Percentiles rank a stretch among this genome's conserved stretches.
These are phyloP conservation scores for Claviceps maximensis DNA, from an alignment of 2,329 filamentous ascomycete species.

Conservation along the genomic window DNA sequence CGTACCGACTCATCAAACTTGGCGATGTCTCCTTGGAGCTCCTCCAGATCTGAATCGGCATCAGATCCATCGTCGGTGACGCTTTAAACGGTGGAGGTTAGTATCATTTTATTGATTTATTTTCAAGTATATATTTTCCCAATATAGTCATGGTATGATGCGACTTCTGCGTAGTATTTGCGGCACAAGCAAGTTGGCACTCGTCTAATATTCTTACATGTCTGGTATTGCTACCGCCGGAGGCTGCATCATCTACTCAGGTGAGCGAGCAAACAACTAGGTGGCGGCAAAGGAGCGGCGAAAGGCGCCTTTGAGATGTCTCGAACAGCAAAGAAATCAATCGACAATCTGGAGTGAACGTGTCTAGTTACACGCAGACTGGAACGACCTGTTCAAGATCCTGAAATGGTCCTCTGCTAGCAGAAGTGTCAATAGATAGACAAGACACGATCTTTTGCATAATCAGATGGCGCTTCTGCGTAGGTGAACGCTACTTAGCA, in stretches of 20 bases:
- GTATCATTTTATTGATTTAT: not conserved
- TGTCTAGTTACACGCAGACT: not conserved
- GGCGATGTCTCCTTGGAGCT: conserved; percentile 29
- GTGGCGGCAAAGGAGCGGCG: not conserved
- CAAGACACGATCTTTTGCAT: not conserved
- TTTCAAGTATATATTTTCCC: too few species aligned
- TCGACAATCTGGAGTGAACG: not conserved
- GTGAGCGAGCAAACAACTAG: not conserved
- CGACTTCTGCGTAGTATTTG: not conserved
- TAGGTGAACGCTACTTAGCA: too few species aligned
- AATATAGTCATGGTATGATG: not conserved
- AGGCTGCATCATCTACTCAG: not conserved
- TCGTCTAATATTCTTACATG: not conserved
- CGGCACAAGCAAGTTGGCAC: not conserved
- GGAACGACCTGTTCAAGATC: not conserved
- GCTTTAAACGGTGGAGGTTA: conserved; percentile 6
- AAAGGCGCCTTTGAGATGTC: not conserved
- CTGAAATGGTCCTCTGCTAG: not conserved
- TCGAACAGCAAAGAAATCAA: not conserved
- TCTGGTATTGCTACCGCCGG: not conserved
- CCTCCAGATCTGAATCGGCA: conserved; percentile 31
- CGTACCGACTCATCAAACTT: conserved; percentile 29
- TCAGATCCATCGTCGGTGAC: conserved; percentile 21
- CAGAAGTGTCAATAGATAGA: not conserved
- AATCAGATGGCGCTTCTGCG: not conserved